A percentile compares a stretch with the other conserved stretches of the same genome.
Conservation (phyloP, 2,329 filamentous ascomycete species). For the Colletotrichum euphorbiae region DNA sequence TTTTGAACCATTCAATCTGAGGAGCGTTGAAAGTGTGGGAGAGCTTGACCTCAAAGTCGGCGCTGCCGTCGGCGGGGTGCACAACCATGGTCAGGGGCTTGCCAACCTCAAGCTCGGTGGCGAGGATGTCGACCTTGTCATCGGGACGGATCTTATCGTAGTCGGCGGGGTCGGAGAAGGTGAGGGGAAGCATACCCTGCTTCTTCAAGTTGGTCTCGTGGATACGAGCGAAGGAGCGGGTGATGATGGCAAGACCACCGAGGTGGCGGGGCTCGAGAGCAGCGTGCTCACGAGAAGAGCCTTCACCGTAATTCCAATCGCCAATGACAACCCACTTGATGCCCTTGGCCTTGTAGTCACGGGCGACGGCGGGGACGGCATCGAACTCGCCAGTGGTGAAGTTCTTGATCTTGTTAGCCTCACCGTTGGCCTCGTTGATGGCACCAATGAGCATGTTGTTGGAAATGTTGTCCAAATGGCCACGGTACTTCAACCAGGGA, state of each 20-base stretch:
- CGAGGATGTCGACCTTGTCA: conserved; percentile 89
- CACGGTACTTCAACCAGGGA: conserved; percentile 98
- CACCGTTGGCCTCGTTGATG: conserved; percentile 93
- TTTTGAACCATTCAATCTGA: conserved; percentile 99
- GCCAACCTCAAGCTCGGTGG: conserved; percentile 90
- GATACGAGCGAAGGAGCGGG: conserved; percentile 96
- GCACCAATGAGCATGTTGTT: conserved; percentile 99
- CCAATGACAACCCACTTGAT: conserved; percentile 97
- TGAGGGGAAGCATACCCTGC: conserved; percentile 99
- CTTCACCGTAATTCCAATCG: conserved; percentile 99
- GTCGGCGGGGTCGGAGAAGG: conserved; percentile 92
- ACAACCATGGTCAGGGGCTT: conserved; percentile 93
- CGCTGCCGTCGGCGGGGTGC: conserved; percentile 84
- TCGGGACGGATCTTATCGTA: conserved; percentile 97
- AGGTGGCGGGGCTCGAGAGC: conserved; percentile 98
- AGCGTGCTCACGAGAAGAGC: conserved; percentile 96
- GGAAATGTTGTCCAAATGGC: conserved; percentile 98
- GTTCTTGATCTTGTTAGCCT: conserved; percentile 99
- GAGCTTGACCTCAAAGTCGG: conserved; percentile 82
- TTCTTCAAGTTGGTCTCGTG: conserved; percentile 99
- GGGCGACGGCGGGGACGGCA: conserved; percentile 91
- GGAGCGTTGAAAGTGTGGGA: conserved; percentile 97
- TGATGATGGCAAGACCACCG: conserved; percentile 96
- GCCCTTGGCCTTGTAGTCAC: conserved; percentile 98
- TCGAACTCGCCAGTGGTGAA: conserved; percentile 83